Base-by-base conservation (phyloP, 2,329 filamentous ascomycete species). In the Neopestalotiopsis rosae region DNA sequence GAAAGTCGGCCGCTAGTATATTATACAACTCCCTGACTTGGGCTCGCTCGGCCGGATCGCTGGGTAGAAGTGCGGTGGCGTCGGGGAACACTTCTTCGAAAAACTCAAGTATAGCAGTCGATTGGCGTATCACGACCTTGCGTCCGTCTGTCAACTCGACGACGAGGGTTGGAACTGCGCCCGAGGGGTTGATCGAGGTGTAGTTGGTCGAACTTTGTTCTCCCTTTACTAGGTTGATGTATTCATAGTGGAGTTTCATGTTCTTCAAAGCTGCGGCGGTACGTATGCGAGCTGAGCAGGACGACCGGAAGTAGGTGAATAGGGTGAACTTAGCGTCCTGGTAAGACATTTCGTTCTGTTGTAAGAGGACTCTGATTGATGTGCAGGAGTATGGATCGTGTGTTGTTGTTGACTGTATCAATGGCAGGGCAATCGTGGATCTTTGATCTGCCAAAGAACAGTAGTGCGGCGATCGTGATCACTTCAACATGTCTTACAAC, bases 271-370 rank as follows among this genome's bases (percentile, higher is more conserved):
- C 42, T 14, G 64, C 64, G 24, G 64, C 64, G n/a, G 64, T 66
- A 14, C 64, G 64, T 28, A 66, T 45, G 9, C 64, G 42, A 12
- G 64, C 64, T 14, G 64, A 66, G 49, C 64, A 66, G 30, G 64
- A 66, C 20, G 64, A 66, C 24, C 64, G 42, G 45, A 66, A 66
- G 45, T 66, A 66, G 14, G 64, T 57, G 64, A 57, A 66, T 13
- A 66, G 49, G 10, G 45, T 66, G 28, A 66, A 57, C 14, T 57
- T 66, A 9, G 64, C 49, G 64, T 66, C 42, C 12, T 58, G 28
- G 64, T 57, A 66, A n/a, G 28, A 13, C 64, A 66, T 66, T 28
- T 32, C 57, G 28, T 20, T 38, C n/a, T n/a, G 14, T 7, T 13
- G 10, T 12, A 38, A n/a, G 17, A 7, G 20, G 10, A 10, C 34